These are phyloP conservation scores for Globisporangium nagaii DNA, from an alignment of 352 stramenopile species.

Conservation along the genomic window DNA sequence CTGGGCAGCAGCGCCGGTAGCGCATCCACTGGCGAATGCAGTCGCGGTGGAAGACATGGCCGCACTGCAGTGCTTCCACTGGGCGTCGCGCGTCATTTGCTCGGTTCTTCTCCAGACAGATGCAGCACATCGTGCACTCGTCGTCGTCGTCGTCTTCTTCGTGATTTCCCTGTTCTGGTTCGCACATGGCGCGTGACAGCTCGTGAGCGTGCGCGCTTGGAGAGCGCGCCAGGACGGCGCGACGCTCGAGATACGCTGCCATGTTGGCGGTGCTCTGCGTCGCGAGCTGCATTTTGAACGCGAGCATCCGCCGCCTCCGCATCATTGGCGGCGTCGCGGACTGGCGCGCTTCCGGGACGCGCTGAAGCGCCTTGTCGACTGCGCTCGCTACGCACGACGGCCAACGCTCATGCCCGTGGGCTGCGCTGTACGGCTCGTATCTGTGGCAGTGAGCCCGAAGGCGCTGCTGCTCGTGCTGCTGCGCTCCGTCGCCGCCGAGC, in stretches of 20 bases:
- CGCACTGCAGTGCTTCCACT: constrained; percentile 18
- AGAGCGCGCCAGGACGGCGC: background rate
- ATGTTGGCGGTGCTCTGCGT: constrained; percentile 9
- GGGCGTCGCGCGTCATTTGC: background rate
- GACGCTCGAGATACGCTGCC: constrained; percentile 7
- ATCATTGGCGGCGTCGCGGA: background rate
- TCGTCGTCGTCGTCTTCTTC: background rate
- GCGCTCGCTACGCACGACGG: background rate
- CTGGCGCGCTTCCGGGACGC: background rate
- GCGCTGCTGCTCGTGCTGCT: background rate
- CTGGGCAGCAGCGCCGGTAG: constrained; percentile 25
- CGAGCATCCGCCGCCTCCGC: background rate
- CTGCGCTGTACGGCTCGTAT: background rate
- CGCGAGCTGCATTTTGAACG: constrained; percentile 6
- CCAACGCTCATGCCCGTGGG: background rate
- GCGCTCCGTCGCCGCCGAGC: background rate
- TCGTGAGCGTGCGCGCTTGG: background rate
- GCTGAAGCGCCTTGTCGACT: constrained; percentile 9
- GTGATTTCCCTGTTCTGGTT: background rate
- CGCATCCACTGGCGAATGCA: constrained; percentile 23
- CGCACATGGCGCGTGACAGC: background rate
- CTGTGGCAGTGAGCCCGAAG: background rate
- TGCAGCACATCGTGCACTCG: constrained; percentile 13
- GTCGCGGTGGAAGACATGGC: constrained; percentile 23
- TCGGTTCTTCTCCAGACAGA: constrained; percentile 22